phyloP scores from a whole-genome alignment of 108 stramenopile species.

The Aurantiochytrium sp. region DNA sequence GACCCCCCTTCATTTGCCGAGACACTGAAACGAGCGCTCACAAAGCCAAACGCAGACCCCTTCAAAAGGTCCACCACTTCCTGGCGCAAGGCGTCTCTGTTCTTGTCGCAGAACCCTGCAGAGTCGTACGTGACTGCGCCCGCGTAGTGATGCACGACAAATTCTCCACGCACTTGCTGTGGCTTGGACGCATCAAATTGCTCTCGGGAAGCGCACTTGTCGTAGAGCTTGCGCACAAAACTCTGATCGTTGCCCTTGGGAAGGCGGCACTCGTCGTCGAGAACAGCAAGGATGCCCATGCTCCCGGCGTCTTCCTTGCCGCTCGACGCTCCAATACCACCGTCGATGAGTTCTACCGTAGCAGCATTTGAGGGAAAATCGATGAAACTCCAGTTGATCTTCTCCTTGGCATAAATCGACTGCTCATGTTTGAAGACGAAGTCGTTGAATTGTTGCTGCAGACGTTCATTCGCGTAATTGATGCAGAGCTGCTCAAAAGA shows the following conservation, averaged over 20 bases:
- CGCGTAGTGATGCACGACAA: constrained; percentile 77
- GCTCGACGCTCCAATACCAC: constrained; percentile 28
- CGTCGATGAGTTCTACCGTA: constrained; percentile 86
- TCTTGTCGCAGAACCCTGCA: constrained; percentile 71
- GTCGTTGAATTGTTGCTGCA: constrained; percentile 89
- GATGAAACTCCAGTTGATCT: constrained; percentile 59
- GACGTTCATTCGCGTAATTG: constrained; percentile 30
- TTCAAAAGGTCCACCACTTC: constrained; percentile 67
- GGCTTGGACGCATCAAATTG: neutral
- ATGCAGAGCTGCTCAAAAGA: constrained; percentile 33
- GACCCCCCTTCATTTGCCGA: neutral
- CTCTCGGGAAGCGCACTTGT: constrained; percentile 30
- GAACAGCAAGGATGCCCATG: constrained; percentile 73
- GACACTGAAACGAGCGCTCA: neutral
- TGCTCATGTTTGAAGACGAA: constrained; percentile 84
- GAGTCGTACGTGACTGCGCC: constrained; percentile 70
- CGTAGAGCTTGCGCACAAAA: constrained; percentile 77
- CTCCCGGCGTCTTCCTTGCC: constrained; percentile 66
- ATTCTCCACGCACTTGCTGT: constrained; percentile 26
- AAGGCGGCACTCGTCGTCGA: constrained; percentile 87
- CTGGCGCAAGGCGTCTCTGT: constrained; percentile 77
- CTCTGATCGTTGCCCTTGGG: constrained; percentile 80
- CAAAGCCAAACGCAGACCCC: constrained; percentile 17
- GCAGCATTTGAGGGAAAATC: constrained; percentile 91
- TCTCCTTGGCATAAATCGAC: constrained; percentile 33